Conservation (phyloP, 2,329 filamentous ascomycete species). For the Beauveria varroae region DNA sequence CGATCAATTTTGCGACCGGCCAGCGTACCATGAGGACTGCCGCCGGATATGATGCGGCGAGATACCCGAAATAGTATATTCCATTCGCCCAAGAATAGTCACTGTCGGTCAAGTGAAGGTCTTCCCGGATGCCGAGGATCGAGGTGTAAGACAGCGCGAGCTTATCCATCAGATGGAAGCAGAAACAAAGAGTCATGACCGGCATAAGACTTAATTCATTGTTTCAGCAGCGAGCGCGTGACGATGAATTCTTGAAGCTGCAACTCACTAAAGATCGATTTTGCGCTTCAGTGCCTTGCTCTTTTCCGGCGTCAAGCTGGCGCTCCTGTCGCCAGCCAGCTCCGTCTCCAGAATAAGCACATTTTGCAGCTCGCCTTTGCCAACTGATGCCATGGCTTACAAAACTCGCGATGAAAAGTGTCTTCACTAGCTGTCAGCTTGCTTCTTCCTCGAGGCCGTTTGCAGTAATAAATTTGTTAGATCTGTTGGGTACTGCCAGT, state of each 20-base stretch:
- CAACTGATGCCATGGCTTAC: background rate
- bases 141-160: background rate
- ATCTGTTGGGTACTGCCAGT: no score
- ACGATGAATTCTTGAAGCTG: no score
- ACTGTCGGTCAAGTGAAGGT: background rate
- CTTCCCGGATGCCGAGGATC: background rate
- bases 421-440: no score
- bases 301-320: background rate
- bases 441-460: no score
- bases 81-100: background rate
- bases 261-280: background rate
- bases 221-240: background rate
- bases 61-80: background rate
- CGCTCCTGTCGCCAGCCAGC: background rate
- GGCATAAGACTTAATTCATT: background rate
- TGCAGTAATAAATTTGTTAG: no score
- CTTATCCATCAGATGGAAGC: constrained; percentile 1
- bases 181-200: background rate
- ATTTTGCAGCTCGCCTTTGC: background rate
- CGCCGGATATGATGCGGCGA: background rate
- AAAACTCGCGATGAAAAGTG: background rate
- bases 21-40: background rate
- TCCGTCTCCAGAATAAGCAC: background rate
- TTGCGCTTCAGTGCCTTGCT: background rate
- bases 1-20: background rate